Evolutionary conservation across 495 filamentous ascomycete genomes (phyloP).

Genomic region (Astrothelium subdiscretum): DNA sequence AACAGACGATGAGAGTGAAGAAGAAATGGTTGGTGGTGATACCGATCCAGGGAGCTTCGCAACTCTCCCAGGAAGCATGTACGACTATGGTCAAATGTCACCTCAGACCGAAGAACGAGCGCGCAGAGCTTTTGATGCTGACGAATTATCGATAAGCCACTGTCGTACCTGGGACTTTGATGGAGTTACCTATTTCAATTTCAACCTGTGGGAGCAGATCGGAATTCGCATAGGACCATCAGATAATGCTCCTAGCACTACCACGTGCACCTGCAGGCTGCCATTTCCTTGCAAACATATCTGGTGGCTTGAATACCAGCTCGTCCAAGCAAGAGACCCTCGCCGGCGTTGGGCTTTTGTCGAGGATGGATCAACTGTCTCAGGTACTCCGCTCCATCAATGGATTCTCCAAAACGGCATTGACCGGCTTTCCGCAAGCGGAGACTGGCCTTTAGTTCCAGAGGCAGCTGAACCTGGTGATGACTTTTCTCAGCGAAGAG

Average conservation of each 20-base stretch:
- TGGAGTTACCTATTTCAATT: background rate
- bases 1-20: background rate
- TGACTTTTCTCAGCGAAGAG: background rate
- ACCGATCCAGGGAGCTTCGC: background rate
- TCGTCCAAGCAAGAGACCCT: background rate
- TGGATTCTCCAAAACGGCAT: background rate
- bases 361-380: background rate
- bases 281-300: background rate
- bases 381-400: background rate
- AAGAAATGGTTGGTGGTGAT: background rate
- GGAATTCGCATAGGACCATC: background rate
- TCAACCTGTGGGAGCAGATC: background rate
- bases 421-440: background rate
- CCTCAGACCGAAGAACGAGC: background rate
- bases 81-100: background rate
- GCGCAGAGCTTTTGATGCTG: background rate
- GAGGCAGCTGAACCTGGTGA: background rate
- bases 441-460: background rate
- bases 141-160: background rate
- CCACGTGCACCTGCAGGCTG: background rate
- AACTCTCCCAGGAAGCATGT: background rate
- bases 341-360: background rate
- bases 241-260: background rate
- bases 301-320: conserved; percentile 2
- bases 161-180: background rate